Conservation (phyloP, 2,329 filamentous ascomycete species). For the Trichoderma citrinoviride region DNA sequence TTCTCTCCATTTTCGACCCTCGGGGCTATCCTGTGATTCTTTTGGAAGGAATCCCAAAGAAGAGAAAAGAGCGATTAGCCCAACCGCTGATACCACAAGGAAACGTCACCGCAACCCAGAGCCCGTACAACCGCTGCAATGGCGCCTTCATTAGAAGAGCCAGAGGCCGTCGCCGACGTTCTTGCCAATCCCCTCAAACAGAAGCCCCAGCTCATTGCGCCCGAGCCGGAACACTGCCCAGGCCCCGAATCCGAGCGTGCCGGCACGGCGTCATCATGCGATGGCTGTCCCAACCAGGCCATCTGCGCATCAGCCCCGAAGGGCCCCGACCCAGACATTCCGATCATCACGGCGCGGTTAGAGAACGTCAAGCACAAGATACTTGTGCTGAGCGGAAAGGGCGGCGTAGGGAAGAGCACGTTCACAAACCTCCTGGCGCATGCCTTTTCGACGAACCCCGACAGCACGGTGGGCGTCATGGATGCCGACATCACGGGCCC, state of each 20-base stretch:
- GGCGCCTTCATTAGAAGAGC: constrained; percentile 78
- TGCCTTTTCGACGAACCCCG: constrained; percentile 79
- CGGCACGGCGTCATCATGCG: constrained; percentile 77
- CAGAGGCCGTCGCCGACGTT: constrained; percentile 64
- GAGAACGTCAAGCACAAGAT: constrained; percentile 85
- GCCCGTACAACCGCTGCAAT: constrained; percentile 45
- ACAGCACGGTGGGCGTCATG: constrained; percentile 86
- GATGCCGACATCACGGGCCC: constrained; percentile 98
- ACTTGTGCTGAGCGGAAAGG: constrained; percentile 88
- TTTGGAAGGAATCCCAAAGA: not conserved
- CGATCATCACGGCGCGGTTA: constrained; percentile 80
- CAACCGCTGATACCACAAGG: not conserved
- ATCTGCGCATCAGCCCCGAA: constrained; percentile 86
- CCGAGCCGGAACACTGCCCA: constrained; percentile 95
- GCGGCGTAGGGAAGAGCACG: constrained; percentile 94
- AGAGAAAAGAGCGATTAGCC: not conserved
- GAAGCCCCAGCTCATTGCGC: constrained; percentile 82
- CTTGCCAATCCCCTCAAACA: constrained; percentile 73
- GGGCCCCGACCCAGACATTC: constrained; percentile 91
- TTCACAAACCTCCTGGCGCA: constrained; percentile 87
- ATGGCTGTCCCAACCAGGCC: constrained; percentile 89
- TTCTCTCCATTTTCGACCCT: not conserved
- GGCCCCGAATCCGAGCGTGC: constrained; percentile 77
- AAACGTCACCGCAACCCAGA: not conserved
- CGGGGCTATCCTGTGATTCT: not conserved